phyloP scores from a whole-genome alignment of 768 basidiomycete genomes.

The Mrakia blollopis region DNA sequence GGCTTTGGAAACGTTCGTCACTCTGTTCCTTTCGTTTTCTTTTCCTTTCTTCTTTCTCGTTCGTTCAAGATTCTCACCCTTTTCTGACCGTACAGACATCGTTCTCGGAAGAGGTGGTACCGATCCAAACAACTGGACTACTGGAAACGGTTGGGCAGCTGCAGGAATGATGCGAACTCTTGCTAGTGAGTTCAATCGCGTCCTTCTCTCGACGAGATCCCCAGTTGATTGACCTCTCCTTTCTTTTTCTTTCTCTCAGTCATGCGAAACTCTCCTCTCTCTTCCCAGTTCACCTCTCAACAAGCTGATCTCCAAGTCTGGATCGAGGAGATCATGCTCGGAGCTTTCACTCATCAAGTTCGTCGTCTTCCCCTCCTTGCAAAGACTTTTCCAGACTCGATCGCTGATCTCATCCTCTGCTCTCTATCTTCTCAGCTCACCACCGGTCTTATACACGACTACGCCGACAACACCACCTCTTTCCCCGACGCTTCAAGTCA shows the following conservation, averaged over 20 bases:
- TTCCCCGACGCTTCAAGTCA: conserved; percentile 14
- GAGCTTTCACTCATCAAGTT: conserved; percentile 32
- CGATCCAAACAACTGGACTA: conserved; percentile 39
- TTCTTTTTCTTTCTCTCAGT: neutral
- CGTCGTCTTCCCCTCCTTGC: neutral
- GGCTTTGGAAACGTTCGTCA: conserved; percentile 59
- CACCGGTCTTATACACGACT: conserved; percentile 25
- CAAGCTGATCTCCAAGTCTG: conserved; percentile 37
- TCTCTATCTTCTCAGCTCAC: conserved; percentile 1
- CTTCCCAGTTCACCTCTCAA: conserved; percentile 35
- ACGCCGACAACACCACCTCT: neutral
- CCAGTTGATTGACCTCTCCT: neutral
- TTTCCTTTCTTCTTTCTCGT: neutral
- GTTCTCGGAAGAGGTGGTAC: conserved; percentile 49
- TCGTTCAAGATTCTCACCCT: too few relatives aligned
- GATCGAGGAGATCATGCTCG: conserved; percentile 38
- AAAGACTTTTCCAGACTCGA: neutral
- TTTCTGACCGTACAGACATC: conserved; percentile 45
- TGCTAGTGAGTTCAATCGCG: conserved; percentile 45
- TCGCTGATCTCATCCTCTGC: neutral
- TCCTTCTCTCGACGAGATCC: neutral
- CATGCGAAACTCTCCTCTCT: conserved; percentile 49
- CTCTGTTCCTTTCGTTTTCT: neutral
- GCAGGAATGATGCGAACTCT: conserved; percentile 80
- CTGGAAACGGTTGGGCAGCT: conserved; percentile 86